Evolutionary conservation across 371 early-diverging fungal species (phyloP).

Genomic region (Apophysomyces ossiformis): DNA sequence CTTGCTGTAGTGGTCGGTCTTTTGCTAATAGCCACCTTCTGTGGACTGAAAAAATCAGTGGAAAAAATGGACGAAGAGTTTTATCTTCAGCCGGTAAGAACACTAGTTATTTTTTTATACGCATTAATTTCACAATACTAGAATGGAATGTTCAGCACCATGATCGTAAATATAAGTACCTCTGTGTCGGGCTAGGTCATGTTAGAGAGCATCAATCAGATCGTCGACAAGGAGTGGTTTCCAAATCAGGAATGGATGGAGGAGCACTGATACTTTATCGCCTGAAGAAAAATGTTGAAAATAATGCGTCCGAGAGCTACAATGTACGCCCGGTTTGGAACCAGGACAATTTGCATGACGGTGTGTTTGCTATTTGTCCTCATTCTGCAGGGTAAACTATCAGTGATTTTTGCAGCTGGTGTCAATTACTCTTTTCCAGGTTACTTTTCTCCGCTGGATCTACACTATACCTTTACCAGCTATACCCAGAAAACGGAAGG

Average conservation of each 20-base stretch:
- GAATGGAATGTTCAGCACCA: constrained; percentile 43
- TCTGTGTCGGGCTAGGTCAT: constrained; percentile 47
- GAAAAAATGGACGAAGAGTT: constrained; percentile 20
- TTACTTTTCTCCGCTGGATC: constrained; percentile 45
- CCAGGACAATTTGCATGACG: constrained; percentile 38
- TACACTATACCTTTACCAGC: constrained; percentile 33
- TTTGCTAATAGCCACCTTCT: constrained; percentile 21
- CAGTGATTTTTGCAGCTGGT: neutral
- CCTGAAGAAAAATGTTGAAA: constrained; percentile 24
- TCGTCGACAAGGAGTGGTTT: neutral
- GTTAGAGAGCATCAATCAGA: constrained; percentile 19
- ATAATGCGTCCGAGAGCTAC: constrained; percentile 9
- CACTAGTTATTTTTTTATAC: neutral
- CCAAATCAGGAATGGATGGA: constrained; percentile 27
- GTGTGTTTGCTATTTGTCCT: constrained; percentile 47
- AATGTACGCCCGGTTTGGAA: constrained; percentile 36
- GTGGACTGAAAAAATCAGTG: constrained; percentile 16
- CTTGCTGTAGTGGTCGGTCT: constrained; percentile 18
- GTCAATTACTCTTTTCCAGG: constrained; percentile 10
- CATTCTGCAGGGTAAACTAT: constrained; percentile 42
- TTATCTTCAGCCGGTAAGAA: constrained; percentile 28
- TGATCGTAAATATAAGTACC: constrained; percentile 34
- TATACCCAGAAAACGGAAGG: constrained; percentile 36
- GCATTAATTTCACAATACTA: neutral
- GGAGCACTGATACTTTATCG: constrained; percentile 43